Percentiles rank a stretch among this genome's conserved stretches.
Evolutionary conservation across 1,284 basidiomycete species (phyloP).

Genomic region (Hypsizygus ulmarius): DNA sequence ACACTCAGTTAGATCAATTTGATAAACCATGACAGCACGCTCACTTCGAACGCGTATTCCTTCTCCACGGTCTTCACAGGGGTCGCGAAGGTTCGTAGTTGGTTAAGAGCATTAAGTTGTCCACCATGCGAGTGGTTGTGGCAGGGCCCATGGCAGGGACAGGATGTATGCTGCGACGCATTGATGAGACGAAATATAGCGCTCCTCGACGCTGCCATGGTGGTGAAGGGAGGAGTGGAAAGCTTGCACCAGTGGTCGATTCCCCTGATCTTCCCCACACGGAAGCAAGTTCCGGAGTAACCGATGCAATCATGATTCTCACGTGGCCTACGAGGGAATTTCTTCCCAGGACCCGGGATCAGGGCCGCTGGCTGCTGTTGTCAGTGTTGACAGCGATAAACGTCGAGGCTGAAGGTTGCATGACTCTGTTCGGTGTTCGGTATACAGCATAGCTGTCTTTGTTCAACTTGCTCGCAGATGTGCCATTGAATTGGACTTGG

Average conservation of each 20-base stretch:
- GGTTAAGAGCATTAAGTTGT: slow-evolving; percentile 51
- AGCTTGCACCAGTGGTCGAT: background rate
- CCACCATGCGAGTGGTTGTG: slow-evolving; percentile 31
- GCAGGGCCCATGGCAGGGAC: slow-evolving; percentile 74
- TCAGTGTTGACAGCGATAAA: no score
- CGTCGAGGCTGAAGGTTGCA: no score
- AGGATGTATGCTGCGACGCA: slow-evolving; percentile 67
- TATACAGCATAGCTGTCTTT: no score
- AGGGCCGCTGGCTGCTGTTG: no score
- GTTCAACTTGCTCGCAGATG: no score
- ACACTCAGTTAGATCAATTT: slow-evolving; percentile 12
- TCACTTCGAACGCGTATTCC: slow-evolving; percentile 95
- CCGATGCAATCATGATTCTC: slow-evolving; percentile 7
- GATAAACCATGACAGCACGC: slow-evolving; percentile 12
- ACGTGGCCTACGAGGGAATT: slow-evolving; percentile 8
- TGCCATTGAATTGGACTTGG: no score
- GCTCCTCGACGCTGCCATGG: slow-evolving; percentile 58
- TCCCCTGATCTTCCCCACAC: slow-evolving; percentile 6
- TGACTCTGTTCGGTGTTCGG: no score
- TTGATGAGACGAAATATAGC: slow-evolving; percentile 69
- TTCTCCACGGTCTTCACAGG: slow-evolving; percentile 77
- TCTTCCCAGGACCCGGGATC: no score
- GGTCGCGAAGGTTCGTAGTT: slow-evolving; percentile 77
- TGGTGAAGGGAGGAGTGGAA: slow-evolving; percentile 12
- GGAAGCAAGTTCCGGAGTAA: slow-evolving; percentile 4